These are phyloP conservation scores for Aspergillus ibericus DNA, from an alignment of 2,329 filamentous ascomycete species.

Conservation along the genomic window DNA sequence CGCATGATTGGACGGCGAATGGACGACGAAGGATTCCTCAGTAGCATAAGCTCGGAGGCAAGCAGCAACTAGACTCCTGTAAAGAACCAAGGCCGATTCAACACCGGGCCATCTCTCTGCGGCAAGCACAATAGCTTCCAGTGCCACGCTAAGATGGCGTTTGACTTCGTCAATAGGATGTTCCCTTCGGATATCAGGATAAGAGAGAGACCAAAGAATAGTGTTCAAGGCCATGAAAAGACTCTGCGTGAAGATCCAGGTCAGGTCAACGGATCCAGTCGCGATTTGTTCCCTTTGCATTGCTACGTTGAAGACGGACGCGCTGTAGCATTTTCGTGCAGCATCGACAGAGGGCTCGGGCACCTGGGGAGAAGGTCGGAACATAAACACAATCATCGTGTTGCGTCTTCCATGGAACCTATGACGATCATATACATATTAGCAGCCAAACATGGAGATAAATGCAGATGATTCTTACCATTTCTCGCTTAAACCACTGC, in stretches of 20 bases:
- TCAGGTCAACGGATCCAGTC: slow-evolving; percentile 74
- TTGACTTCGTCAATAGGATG: slow-evolving; percentile 76
- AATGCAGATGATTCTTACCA: slow-evolving; percentile 60
- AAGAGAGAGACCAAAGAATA: slow-evolving; percentile 87
- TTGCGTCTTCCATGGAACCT: slow-evolving; percentile 72
- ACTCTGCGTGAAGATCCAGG: slow-evolving; percentile 88
- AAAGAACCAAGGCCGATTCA: slow-evolving; percentile 78
- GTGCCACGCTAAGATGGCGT: slow-evolving; percentile 68
- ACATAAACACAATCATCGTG: slow-evolving; percentile 84
- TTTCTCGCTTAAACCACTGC: slow-evolving; percentile 70
- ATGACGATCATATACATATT: slow-evolving; percentile 9
- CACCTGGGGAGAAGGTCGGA: slow-evolving; percentile 87
- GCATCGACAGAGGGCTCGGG: slow-evolving; percentile 79
- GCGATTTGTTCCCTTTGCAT: slow-evolving; percentile 79
- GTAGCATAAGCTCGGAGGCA: slow-evolving; percentile 85
- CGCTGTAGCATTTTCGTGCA: slow-evolving; percentile 79
- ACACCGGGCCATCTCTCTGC: slow-evolving; percentile 91
- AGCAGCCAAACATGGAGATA: neutral
- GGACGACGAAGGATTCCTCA: slow-evolving; percentile 54
- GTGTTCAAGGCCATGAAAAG: slow-evolving; percentile 92
- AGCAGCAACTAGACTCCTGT: slow-evolving; percentile 78
- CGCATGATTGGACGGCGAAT: slow-evolving; percentile 45
- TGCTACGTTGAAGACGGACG: slow-evolving; percentile 76
- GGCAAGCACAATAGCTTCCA: slow-evolving; percentile 77
- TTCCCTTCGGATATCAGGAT: slow-evolving; percentile 73